Percentiles rank a stretch among this genome's conserved stretches.
Conservation (phyloP, 148 eudicot genomes). For the Silene uniflora region DNA sequence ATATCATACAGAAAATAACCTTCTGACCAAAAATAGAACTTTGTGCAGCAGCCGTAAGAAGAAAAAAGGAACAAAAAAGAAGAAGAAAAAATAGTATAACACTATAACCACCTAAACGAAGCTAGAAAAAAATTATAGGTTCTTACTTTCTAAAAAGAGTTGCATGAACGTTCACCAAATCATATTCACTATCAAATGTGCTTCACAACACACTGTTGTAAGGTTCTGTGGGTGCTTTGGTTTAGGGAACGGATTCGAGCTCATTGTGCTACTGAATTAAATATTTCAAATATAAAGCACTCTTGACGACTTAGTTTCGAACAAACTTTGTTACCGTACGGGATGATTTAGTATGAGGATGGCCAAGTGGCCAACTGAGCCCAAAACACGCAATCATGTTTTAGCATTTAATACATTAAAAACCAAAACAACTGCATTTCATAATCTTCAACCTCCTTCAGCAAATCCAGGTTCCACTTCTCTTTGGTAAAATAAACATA, state of each 20-base stretch:
- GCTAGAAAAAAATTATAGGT: background rate
- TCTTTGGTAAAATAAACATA: too few species aligned
- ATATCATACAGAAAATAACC: background rate
- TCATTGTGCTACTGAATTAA: background rate
- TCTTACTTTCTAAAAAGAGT: background rate
- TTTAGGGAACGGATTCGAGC: background rate
- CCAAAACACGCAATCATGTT: background rate
- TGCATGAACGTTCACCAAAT: background rate
- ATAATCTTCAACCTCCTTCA: background rate
- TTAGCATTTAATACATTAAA: background rate
- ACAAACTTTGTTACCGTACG: background rate
- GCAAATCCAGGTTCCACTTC: background rate
- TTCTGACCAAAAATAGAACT: background rate
- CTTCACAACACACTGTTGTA: background rate
- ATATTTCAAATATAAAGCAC: background rate
- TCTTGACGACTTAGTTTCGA: background rate
- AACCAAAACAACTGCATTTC: background rate
- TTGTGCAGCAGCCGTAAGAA: background rate
- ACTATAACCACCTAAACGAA: constrained; percentile 2
- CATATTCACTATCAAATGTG: background rate
- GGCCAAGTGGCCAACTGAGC: background rate
- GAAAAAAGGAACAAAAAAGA: background rate
- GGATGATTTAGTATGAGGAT: background rate
- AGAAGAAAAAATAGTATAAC: too few species aligned
- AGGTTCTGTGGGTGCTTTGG: background rate